Percentiles rank a stretch among this genome's conserved stretches.
These are phyloP conservation scores for Teunomyces stri DNA, from an alignment of 805 yeast species.

Conservation along the genomic window DNA sequence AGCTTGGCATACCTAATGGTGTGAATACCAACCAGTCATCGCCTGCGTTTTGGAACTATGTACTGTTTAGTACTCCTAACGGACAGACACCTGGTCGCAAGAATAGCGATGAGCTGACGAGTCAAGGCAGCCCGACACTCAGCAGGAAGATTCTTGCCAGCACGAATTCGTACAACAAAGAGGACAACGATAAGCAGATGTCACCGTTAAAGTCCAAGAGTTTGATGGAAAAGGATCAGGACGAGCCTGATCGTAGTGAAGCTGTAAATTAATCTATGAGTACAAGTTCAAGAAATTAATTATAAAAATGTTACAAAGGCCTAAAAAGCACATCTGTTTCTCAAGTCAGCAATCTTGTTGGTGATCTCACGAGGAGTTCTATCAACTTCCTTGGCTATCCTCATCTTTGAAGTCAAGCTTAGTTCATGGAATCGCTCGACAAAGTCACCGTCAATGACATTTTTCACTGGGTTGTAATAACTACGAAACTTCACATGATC, in stretches of 20 bases:
- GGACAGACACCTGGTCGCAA: conserved; percentile 43
- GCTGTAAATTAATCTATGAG: neutral
- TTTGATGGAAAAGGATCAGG: conserved; percentile 1
- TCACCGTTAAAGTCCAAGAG: conserved; percentile 16
- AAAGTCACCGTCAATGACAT: conserved; percentile 85
- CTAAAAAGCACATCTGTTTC: conserved; percentile 31
- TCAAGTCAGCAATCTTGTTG: conserved; percentile 50
- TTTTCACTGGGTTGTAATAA: conserved; percentile 74
- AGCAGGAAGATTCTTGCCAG: conserved; percentile 21
- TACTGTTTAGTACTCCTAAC: conserved; percentile 62
- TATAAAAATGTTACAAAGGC: neutral
- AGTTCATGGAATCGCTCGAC: conserved; percentile 55
- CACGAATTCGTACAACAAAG: conserved; percentile 9
- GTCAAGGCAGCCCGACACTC: conserved; percentile 41
- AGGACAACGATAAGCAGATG: conserved; percentile 12
- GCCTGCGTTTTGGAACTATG: conserved; percentile 92
- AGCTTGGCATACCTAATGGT: conserved; percentile 20
- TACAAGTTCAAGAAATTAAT: neutral
- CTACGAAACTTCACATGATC: conserved; percentile 70
- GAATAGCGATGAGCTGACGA: conserved; percentile 36
- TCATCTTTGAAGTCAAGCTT: conserved; percentile 29
- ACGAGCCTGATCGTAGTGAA: conserved; percentile 3
- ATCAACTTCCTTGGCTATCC: conserved; percentile 42
- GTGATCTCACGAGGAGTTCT: conserved; percentile 49
- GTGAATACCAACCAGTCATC: conserved; percentile 56